phyloP scores from a whole-genome alignment of 169 alveolate species.

The Toxoplasma gondii region DNA sequence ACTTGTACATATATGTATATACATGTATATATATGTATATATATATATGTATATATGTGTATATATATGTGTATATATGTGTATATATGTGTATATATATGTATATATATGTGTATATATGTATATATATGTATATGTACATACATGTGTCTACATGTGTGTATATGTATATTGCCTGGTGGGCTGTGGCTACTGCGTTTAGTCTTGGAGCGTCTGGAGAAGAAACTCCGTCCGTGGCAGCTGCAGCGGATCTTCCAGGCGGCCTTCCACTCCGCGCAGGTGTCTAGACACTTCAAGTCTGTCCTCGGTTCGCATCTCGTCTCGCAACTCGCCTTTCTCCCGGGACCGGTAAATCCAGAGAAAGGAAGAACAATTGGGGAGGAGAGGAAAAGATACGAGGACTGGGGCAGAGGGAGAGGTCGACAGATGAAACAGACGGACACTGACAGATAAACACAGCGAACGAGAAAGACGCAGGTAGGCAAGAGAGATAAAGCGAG shows the following conservation, averaged over 20 bases:
- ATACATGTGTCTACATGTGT: neutral
- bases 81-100: too few relatives aligned
- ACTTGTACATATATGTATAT: neutral
- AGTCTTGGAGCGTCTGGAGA: conserved; percentile 26
- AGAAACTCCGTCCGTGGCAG: conserved; percentile 41
- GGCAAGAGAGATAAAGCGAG: too few relatives aligned
- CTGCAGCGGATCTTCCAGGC: conserved; percentile 6
- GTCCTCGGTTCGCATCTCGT: conserved; percentile 19
- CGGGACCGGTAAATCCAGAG: neutral
- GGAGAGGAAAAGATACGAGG: neutral
- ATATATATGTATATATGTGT: too few relatives aligned
- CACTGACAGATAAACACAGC: too few relatives aligned
- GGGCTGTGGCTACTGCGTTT: neutral
- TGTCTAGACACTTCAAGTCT: neutral
- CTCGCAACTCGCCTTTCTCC: conserved; percentile 12
- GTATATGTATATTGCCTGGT: neutral
- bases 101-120: neutral
- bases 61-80: too few relatives aligned
- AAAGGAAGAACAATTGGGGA: neutral
- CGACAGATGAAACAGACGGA: too few relatives aligned
- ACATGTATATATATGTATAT: too few relatives aligned
- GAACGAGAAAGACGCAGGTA: too few relatives aligned
- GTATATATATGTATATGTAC: neutral
- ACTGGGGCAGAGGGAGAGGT: neutral
- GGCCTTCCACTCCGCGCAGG: neutral